A percentile compares a stretch with the other conserved stretches of the same genome.
phyloP scores from a whole-genome alignment of 2,329 filamentous ascomycete species.

The Trichoderma aggressivum region DNA sequence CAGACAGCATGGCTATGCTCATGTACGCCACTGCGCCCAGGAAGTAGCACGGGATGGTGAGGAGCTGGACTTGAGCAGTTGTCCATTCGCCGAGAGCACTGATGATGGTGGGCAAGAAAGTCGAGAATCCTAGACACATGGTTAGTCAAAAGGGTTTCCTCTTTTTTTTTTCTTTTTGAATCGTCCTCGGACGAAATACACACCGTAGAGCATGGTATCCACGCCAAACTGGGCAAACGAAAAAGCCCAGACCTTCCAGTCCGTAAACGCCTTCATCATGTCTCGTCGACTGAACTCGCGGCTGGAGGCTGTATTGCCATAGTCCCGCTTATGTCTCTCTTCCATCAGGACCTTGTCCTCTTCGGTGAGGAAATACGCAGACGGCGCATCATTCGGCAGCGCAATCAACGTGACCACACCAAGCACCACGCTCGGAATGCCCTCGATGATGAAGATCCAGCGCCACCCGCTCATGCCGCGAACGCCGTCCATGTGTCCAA shows the following conservation, averaged over 20 bases:
- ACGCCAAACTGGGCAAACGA: slow-evolving; percentile 67
- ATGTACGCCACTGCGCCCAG: slow-evolving; percentile 70
- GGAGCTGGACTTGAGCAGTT: slow-evolving; percentile 64
- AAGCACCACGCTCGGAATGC: slow-evolving; percentile 40
- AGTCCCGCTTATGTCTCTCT: slow-evolving; percentile 36
- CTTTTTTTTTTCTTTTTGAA: too few species aligned
- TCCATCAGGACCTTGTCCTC: slow-evolving; percentile 65
- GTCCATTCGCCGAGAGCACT: slow-evolving; percentile 62
- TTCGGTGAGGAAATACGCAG: slow-evolving; percentile 57
- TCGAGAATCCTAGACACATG: slow-evolving; percentile 57
- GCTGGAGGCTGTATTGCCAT: slow-evolving; percentile 47
- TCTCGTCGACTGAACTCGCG: slow-evolving; percentile 54
- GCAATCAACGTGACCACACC: slow-evolving; percentile 35
- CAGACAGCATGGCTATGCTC: slow-evolving; percentile 61
- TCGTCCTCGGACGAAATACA: too few species aligned
- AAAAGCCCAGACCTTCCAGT: slow-evolving; percentile 75
- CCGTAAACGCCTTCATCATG: slow-evolving; percentile 62
- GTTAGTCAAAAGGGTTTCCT: too few species aligned
- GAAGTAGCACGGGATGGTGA: slow-evolving; percentile 76
- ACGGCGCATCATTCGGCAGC: slow-evolving; percentile 41
- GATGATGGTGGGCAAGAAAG: slow-evolving; percentile 78
- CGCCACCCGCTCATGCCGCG: slow-evolving; percentile 65
- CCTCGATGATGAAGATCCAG: slow-evolving; percentile 63
- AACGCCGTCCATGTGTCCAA: slow-evolving; percentile 68
- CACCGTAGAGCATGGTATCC: slow-evolving; percentile 72